Evolutionary conservation across 1,139 yeast species (phyloP), one percentile per base, ranked within the genome.

Genomic region (Blastobotrys arbuscula): DNA sequence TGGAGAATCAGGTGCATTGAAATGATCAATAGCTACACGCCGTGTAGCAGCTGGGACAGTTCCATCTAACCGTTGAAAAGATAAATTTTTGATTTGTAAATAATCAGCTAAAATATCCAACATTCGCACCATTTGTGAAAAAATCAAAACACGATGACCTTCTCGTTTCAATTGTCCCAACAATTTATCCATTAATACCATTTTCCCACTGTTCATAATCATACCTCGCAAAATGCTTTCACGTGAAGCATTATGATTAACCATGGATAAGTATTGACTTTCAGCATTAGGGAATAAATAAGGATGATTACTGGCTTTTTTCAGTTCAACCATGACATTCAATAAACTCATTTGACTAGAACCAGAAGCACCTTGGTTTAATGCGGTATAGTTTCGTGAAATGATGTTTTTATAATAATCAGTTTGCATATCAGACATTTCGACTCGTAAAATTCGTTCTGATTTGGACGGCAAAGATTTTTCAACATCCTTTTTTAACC

Each of bases 181-280:
- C 37, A 92, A 74, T 65, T 94, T 92, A 68, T 92, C 99, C 44
- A 92, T 73, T 47, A 92, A 73, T 1, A 94, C 98, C 98, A 94
- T 92, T 65, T 92, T 92, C 59, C 99, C 99, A 16, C 96, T 86
- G 15, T 95, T 87, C 98, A 92, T 94, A 56, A 92, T 86, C 75
- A 92, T 74, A 15, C 98, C 99, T 62, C 89, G 79, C 44, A 92
- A 71, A 13, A 85, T 75, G 56, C 82, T 86, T 58, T 92, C 97
- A 52, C 97, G 76, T 1, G 88, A 74, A 50, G 68, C 67, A 21
- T 68, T 64, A 7, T 81, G 77, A 35, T 77, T 34, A 21, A 44
- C 39, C 13, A 21, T 31, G 12, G 53, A 34, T 8, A 48, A 34
- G 20, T 88, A 95, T 53, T 84, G 78, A 35, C 83, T 84, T 67